Evolutionary conservation across 177 flowering plant species (phyloP).

Genomic region (Vitis hybrid): DNA sequence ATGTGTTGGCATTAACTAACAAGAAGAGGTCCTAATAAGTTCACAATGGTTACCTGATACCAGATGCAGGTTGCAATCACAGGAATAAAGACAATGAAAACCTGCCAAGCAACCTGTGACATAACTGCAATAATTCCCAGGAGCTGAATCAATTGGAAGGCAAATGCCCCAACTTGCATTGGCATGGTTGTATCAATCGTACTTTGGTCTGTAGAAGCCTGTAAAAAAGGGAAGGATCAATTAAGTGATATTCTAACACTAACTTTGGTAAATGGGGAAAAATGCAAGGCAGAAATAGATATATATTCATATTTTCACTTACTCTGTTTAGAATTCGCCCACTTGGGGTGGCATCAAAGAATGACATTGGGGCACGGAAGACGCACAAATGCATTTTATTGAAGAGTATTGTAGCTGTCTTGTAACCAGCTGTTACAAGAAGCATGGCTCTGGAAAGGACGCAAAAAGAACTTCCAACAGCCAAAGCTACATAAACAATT

Average conservation of each 20-base stretch:
- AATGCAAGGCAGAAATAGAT: not conserved
- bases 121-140: constrained; percentile 69
- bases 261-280: not conserved
- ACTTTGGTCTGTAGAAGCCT: constrained; percentile 84
- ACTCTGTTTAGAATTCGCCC: constrained; percentile 68
- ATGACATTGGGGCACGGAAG: constrained; percentile 79
- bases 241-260: not conserved
- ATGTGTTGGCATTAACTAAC: too few species aligned
- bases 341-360: constrained; percentile 74
- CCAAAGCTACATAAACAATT: constrained; percentile 49
- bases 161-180: constrained; percentile 32
- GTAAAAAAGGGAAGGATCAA: not conserved
- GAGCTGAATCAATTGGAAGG: constrained; percentile 44
- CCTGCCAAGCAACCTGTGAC: constrained; percentile 85
- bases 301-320: constrained; percentile 11
- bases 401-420: constrained; percentile 46
- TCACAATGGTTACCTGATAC: constrained; percentile 59
- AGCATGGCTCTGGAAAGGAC: constrained; percentile 41
- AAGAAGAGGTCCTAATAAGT: not conserved
- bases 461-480: constrained; percentile 51
- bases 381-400: constrained; percentile 60
- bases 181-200: too few species aligned
- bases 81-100: constrained; percentile 68
- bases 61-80: constrained; percentile 53
- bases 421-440: constrained; percentile 25